Percentiles rank a stretch among this genome's conserved stretches.
These are phyloP conservation scores for Sordariomycetes sp. DNA, from an alignment of 2,329 filamentous ascomycete species.

Conservation along the genomic window DNA sequence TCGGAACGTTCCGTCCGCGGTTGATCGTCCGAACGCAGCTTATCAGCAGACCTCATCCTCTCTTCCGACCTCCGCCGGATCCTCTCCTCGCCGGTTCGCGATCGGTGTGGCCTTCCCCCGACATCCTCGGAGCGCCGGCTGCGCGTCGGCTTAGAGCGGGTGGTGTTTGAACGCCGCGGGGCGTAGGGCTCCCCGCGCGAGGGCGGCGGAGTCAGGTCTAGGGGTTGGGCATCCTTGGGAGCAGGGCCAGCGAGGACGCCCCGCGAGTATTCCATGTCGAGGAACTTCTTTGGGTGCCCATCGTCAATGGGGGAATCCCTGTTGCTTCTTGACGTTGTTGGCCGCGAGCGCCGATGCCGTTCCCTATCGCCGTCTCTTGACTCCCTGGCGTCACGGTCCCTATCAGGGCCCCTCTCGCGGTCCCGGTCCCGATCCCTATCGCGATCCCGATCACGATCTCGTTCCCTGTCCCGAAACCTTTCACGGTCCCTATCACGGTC, in stretches of 20 bases:
- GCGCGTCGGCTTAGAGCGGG: not conserved
- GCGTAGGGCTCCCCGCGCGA: slow-evolving; percentile 3
- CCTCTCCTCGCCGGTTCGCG: not conserved
- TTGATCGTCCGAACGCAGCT: slow-evolving; percentile 3
- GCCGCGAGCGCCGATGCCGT: not conserved
- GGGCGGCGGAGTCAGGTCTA: not conserved
- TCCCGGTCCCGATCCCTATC: slow-evolving; percentile 10
- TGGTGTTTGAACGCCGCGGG: slow-evolving; percentile 5
- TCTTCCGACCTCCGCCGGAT: not conserved
- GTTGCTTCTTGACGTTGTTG: not conserved
- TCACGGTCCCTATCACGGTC: not conserved
- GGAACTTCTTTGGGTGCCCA: slow-evolving; percentile 3
- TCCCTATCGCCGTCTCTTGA: not conserved
- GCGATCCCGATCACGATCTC: not conserved
- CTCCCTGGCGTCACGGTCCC: not conserved
- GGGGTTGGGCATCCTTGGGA: not conserved
- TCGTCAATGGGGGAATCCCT: not conserved
- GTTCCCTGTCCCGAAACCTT: not conserved
- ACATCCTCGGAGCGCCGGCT: slow-evolving; percentile 1
- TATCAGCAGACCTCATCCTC: slow-evolving; percentile 1
- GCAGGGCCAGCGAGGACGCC: not conserved
- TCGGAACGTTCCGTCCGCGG: slow-evolving; percentile 1
- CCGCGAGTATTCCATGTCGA: slow-evolving; percentile 1
- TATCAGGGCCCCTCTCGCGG: not conserved
- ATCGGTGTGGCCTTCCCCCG: not conserved